Evolutionary conservation across 23 red algal genomes (phyloP).

Genomic region (Gracilaria domingensis): DNA sequence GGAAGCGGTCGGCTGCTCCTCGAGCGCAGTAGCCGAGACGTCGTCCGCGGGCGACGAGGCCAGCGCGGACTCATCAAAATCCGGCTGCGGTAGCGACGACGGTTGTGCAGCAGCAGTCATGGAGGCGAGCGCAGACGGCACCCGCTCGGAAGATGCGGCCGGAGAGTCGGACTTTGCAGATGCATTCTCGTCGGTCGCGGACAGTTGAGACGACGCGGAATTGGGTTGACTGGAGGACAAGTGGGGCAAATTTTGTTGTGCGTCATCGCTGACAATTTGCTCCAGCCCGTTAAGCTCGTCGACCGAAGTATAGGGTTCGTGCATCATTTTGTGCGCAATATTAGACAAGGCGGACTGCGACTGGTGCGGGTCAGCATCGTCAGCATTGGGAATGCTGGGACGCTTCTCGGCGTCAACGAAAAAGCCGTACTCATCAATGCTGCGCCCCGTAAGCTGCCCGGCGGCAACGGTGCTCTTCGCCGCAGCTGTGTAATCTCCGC

Average conservation of each 20-base stretch:
- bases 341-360: constrained; percentile 31
- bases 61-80: neutral
- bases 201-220: neutral
- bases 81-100: constrained; percentile 7
- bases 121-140: neutral
- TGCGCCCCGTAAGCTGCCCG: constrained; percentile 52
- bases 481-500: constrained; percentile 56
- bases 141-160: neutral
- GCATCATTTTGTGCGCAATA: constrained; percentile 42
- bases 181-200: neutral
- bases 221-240: neutral
- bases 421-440: constrained; percentile 73
- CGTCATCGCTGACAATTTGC: constrained; percentile 54
- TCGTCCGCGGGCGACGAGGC: neutral
- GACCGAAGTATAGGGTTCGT: constrained; percentile 61
- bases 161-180: neutral
- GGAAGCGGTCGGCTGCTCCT: neutral
- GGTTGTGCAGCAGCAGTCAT: neutral
- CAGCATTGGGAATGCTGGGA: neutral
- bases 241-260: neutral
- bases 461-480: constrained; percentile 68
- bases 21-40: constrained; percentile 1
- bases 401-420: constrained; percentile 41
- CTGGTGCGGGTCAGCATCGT: neutral
- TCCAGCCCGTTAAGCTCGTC: constrained; percentile 52